Evolutionary conservation across 176 grass and related monocot species (phyloP).

Genomic region (Microstegium vimineum): DNA sequence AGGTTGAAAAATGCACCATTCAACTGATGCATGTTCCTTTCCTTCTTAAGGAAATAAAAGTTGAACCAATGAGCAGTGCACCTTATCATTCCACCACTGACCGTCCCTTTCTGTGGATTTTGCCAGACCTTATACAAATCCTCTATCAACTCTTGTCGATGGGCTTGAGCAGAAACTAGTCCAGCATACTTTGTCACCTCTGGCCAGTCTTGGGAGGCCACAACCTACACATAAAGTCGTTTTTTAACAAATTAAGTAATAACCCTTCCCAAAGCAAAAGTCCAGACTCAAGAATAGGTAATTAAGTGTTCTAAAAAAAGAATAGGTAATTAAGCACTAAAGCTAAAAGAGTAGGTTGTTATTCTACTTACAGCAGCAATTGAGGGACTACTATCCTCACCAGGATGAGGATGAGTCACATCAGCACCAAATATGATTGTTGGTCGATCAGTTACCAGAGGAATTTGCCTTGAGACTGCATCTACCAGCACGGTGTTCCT

Average conservation of each 20-base stretch:
- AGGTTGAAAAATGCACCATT: slow-evolving; percentile 14
- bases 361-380: slow-evolving; percentile 70
- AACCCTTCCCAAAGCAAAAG: background rate
- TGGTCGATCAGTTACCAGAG: slow-evolving; percentile 83
- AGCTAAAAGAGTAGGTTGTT: background rate
- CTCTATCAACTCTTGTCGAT: slow-evolving; percentile 83
- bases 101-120: slow-evolving; percentile 63
- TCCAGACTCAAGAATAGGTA: background rate
- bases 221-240: slow-evolving; percentile 54
- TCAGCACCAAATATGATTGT: slow-evolving; percentile 97
- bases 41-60: background rate
- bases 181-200: slow-evolving; percentile 98
- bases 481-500: slow-evolving; percentile 88
- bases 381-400: slow-evolving; percentile 87
- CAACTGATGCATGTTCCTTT: background rate
- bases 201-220: slow-evolving; percentile 95
- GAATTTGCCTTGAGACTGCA: slow-evolving; percentile 72
- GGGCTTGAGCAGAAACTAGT: slow-evolving; percentile 81
- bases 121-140: slow-evolving; percentile 78
- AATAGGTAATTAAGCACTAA: no score
- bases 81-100: slow-evolving; percentile 81
- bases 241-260: background rate
- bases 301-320: no score
- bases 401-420: slow-evolving; percentile 97
- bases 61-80: slow-evolving; percentile 1